Percentiles rank a stretch among this genome's conserved stretches.
Conservation (phyloP, 1,139 yeast genomes). For the Suhomyces bokatorum region DNA sequence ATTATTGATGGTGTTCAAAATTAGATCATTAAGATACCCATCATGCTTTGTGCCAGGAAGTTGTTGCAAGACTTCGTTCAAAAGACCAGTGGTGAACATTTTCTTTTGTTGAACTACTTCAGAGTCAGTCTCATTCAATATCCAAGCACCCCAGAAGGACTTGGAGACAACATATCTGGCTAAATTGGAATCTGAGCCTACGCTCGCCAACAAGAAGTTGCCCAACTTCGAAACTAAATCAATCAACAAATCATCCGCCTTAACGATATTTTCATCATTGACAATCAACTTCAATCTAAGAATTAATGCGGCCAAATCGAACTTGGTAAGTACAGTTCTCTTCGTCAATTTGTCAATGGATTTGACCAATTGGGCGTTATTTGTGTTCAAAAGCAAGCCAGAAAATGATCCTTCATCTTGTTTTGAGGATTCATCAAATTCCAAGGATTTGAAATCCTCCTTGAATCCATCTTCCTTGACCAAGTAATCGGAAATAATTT, state of each 20-base stretch:
- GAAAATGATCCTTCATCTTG: slow-evolving; percentile 18
- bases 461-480: slow-evolving; percentile 7
- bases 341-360: slow-evolving; percentile 8
- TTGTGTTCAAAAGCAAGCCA: slow-evolving; percentile 24
- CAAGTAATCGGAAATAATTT: slow-evolving; percentile 25
- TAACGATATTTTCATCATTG: slow-evolving; percentile 17
- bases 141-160: slow-evolving; percentile 19
- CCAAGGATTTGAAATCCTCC: slow-evolving; percentile 2
- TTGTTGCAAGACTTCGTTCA: slow-evolving; percentile 42
- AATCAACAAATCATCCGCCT: slow-evolving; percentile 17
- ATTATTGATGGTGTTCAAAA: slow-evolving; percentile 11
- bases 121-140: slow-evolving; percentile 7
- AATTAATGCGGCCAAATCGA: slow-evolving; percentile 50
- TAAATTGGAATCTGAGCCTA: slow-evolving; percentile 16
- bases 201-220: slow-evolving; percentile 32
- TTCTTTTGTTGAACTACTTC: slow-evolving; percentile 14
- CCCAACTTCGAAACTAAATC: slow-evolving; percentile 39
- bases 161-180: slow-evolving; percentile 21
- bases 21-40: slow-evolving; percentile 10
- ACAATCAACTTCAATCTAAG: slow-evolving; percentile 35
- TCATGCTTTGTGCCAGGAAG: slow-evolving; percentile 17
- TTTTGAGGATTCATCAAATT: slow-evolving; percentile 2
- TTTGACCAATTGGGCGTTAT: slow-evolving; percentile 21
- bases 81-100: slow-evolving; percentile 28
- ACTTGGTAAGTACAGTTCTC: slow-evolving; percentile 19